Percentiles rank a stretch among this genome's conserved stretches.
Evolutionary conservation across 192 early-diverging fungal species (phyloP).

Genomic region (Lunasporangiospora selenospora): DNA sequence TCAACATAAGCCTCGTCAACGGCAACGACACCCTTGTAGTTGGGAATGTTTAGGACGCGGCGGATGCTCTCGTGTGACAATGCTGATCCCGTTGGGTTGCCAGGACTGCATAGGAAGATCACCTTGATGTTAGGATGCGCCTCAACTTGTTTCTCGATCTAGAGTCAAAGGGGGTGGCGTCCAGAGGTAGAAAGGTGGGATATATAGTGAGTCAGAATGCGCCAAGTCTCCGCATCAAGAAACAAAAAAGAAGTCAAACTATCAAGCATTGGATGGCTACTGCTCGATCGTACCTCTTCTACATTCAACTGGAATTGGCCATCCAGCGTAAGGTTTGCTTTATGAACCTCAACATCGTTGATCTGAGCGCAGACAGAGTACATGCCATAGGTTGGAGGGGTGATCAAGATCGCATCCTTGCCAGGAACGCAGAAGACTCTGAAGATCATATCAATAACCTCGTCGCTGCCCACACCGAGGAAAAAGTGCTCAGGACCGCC

Average conservation of each 20-base stretch:
- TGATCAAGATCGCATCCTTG: slow-evolving; percentile 91
- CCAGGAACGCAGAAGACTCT: slow-evolving; percentile 91
- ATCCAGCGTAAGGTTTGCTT: slow-evolving; percentile 81
- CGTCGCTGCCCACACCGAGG: slow-evolving; percentile 97
- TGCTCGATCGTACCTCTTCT: slow-evolving; percentile 57
- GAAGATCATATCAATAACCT: slow-evolving; percentile 91
- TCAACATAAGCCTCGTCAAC: slow-evolving; percentile 99
- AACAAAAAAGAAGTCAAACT: slow-evolving; percentile 22
- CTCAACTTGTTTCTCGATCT: slow-evolving; percentile 68
- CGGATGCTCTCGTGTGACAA: slow-evolving; percentile 74
- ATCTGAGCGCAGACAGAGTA: slow-evolving; percentile 92
- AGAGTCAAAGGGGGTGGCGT: not conserved
- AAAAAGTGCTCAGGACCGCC: slow-evolving; percentile 77
- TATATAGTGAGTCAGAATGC: slow-evolving; percentile 2
- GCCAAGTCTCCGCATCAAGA: slow-evolving; percentile 7
- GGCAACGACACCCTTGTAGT: slow-evolving; percentile 88
- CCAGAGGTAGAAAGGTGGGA: not conserved
- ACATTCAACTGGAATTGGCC: slow-evolving; percentile 69
- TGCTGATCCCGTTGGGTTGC: slow-evolving; percentile 96
- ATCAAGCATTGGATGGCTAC: slow-evolving; percentile 1
- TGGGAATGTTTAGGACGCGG: slow-evolving; percentile 68
- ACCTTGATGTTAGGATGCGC: slow-evolving; percentile 87
- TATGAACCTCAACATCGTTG: slow-evolving; percentile 93
- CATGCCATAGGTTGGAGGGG: slow-evolving; percentile 99
- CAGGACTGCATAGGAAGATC: slow-evolving; percentile 96